Conservation (phyloP, 495 filamentous ascomycete species). For the Penicillium diatomitis region DNA sequence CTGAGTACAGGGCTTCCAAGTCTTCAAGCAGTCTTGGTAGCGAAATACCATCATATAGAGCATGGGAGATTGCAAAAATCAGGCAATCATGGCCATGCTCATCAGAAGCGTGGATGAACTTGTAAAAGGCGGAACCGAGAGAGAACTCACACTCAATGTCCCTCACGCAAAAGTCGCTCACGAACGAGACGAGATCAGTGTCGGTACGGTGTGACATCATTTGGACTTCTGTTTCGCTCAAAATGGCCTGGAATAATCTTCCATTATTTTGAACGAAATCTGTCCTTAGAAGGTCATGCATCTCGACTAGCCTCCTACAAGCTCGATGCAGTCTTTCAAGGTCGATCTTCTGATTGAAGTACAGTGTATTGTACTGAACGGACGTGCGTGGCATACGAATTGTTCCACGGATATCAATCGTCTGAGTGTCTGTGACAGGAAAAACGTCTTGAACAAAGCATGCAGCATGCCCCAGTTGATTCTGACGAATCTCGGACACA, state of each 20-base stretch:
- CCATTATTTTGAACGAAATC: constrained; percentile 48
- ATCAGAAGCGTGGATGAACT: constrained; percentile 39
- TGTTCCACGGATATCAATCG: constrained; percentile 44
- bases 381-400: constrained; percentile 35
- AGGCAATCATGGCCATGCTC: constrained; percentile 36
- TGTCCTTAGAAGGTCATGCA: constrained; percentile 57
- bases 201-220: constrained; percentile 18
- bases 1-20: constrained; percentile 35
- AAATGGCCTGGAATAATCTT: constrained; percentile 43
- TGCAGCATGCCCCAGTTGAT: constrained; percentile 18
- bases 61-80: constrained; percentile 52
- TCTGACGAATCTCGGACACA: constrained; percentile 14
- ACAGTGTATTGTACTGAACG: constrained; percentile 36
- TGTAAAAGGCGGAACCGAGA: constrained; percentile 48
- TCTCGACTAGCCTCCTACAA: constrained; percentile 35
- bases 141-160: constrained; percentile 36
- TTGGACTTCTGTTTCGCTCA: constrained; percentile 32
- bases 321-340: constrained; percentile 17
- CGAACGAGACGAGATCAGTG: constrained; percentile 34
- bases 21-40: constrained; percentile 48
- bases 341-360: constrained; percentile 25
- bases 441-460: constrained; percentile 28
- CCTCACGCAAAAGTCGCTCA: constrained; percentile 25
- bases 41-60: constrained; percentile 60
- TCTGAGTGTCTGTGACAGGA: constrained; percentile 31